Percentiles rank a stretch among this genome's conserved stretches.
Evolutionary conservation across 169 alveolate species (phyloP).

Genomic region (Cryptosporidium andersoni): DNA sequence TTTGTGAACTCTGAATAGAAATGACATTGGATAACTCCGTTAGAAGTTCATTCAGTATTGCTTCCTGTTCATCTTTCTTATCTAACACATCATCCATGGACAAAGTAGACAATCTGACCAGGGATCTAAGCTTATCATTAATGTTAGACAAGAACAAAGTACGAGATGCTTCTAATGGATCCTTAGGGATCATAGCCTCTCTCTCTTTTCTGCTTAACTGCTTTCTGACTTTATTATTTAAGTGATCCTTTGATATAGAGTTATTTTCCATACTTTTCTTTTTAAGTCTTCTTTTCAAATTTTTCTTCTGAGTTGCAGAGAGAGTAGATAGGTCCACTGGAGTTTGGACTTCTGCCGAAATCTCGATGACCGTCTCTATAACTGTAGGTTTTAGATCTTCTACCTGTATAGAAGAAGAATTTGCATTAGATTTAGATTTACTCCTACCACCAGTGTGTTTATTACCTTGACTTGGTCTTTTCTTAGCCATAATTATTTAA

Average conservation of each 20-base stretch:
- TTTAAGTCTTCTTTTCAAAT: conserved; percentile 54
- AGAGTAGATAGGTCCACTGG: conserved; percentile 44
- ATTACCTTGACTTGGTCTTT: conserved; percentile 51
- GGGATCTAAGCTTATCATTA: conserved; percentile 2
- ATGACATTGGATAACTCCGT: conserved; percentile 6
- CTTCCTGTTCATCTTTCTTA: conserved; percentile 54
- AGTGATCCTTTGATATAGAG: background rate
- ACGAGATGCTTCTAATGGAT: conserved; percentile 30
- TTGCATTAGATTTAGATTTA: conserved; percentile 34
- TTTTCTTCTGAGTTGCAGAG: conserved; percentile 63
- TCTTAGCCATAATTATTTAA: conserved; percentile 33
- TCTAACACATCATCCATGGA: conserved; percentile 46
- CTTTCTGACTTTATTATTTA: conserved; percentile 18
- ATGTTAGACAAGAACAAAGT: conserved; percentile 31
- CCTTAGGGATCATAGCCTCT: conserved; percentile 56
- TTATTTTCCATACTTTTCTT: conserved; percentile 44
- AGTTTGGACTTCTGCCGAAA: background rate
- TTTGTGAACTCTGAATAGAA: conserved; percentile 31
- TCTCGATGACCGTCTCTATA: conserved; percentile 29
- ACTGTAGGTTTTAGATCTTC: background rate
- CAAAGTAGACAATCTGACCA: conserved; percentile 28
- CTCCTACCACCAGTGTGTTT: conserved; percentile 48
- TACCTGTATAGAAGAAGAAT: background rate
- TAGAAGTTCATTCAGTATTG: conserved; percentile 20
- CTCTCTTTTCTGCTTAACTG: conserved; percentile 45